A percentile compares a stretch with the other conserved stretches of the same genome.
Evolutionary conservation across 2,329 filamentous ascomycete genomes (phyloP).

Genomic region (Penicillium decumbens): DNA sequence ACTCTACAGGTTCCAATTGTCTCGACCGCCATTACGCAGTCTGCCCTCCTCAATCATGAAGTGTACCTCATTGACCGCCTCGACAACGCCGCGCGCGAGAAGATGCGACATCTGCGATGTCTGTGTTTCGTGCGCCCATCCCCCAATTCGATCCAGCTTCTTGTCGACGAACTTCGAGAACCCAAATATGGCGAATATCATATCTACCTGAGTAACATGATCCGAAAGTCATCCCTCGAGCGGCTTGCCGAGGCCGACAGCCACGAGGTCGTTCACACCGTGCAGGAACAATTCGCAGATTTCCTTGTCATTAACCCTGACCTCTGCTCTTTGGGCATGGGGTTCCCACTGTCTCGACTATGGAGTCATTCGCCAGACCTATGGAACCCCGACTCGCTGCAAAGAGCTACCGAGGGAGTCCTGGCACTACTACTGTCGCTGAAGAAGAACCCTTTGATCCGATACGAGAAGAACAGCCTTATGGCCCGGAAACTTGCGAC

Average conservation of each 20-base stretch:
- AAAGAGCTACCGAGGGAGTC: slow-evolving; percentile 80
- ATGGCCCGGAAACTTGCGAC: slow-evolving; percentile 88
- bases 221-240: slow-evolving; percentile 93
- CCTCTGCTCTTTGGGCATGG: slow-evolving; percentile 74
- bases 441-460: slow-evolving; percentile 94
- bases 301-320: slow-evolving; percentile 94
- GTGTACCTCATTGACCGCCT: slow-evolving; percentile 96
- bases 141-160: slow-evolving; percentile 81
- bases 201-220: slow-evolving; percentile 94
- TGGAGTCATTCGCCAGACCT: slow-evolving; percentile 78
- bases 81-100: slow-evolving; percentile 84
- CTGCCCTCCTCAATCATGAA: slow-evolving; percentile 88
- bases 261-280: slow-evolving; percentile 88
- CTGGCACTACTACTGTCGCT: slow-evolving; percentile 78
- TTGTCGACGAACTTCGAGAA: slow-evolving; percentile 92
- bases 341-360: slow-evolving; percentile 67
- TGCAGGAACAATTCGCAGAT: slow-evolving; percentile 96
- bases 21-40: slow-evolving; percentile 93
- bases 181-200: slow-evolving; percentile 98
- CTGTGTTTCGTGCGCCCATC: slow-evolving; percentile 90
- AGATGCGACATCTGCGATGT: slow-evolving; percentile 95
- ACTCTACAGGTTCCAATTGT: slow-evolving; percentile 68
- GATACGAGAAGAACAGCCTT: slow-evolving; percentile 86
- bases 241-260: slow-evolving; percentile 93
- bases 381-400: slow-evolving; percentile 86